Conservation (phyloP, 768 basidiomycete genomes). For the Cubamyces lactineus region DNA sequence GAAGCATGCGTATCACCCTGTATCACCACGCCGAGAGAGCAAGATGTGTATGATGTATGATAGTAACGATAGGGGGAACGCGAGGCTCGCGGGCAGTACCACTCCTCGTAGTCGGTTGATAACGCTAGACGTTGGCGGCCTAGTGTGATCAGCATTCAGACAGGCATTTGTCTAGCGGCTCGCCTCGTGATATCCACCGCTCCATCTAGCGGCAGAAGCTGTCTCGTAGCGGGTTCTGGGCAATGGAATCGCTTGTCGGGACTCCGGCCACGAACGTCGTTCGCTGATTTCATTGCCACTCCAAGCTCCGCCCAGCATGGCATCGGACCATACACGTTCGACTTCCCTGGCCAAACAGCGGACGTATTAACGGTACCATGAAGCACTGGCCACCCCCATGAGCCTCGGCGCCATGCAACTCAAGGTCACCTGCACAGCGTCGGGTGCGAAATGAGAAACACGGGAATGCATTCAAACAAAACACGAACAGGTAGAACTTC, state of each 20-base stretch:
- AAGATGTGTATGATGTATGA: not conserved
- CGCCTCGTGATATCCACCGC: not conserved
- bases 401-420: not conserved
- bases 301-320: no score
- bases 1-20: slow-evolving; percentile 14
- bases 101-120: not conserved
- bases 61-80: slow-evolving; percentile 2
- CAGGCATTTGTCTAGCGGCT: not conserved
- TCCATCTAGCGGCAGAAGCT: not conserved
- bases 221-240: no score
- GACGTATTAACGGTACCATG: no score
- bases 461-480: slow-evolving; percentile 8
- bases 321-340: no score
- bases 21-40: slow-evolving; percentile 12
- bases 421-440: not conserved
- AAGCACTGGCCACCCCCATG: no score
- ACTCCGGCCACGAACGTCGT: no score
- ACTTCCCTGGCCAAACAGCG: no score
- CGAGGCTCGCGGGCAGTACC: not conserved
- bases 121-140: not conserved
- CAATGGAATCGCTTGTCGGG: no score
- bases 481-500: slow-evolving; percentile 9
- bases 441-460: not conserved
- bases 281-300: no score
- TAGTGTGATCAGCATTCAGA: not conserved